Conservation (phyloP, 1,284 basidiomycete species). For the Apiotrichum gracile region DNA sequence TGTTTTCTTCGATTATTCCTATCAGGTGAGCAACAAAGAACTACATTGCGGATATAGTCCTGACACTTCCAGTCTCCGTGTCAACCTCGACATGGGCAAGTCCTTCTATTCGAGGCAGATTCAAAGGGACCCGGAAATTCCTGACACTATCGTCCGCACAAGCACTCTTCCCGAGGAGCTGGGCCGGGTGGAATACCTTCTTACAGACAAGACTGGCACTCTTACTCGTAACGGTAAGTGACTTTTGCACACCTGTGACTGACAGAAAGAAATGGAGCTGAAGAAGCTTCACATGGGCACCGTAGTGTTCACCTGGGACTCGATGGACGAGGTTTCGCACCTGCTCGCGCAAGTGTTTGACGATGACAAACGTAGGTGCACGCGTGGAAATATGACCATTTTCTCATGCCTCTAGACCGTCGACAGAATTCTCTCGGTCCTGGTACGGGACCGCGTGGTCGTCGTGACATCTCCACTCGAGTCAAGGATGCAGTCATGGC, state of each 20-base stretch:
- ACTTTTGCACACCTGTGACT: background rate
- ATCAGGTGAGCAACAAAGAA: constrained; percentile 65
- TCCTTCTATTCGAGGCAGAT: constrained; percentile 95
- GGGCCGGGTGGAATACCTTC: constrained; percentile 88
- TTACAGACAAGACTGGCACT: constrained; percentile 97
- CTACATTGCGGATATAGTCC: background rate
- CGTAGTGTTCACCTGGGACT: constrained; percentile 90
- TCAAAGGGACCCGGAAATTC: constrained; percentile 87
- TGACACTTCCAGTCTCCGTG: constrained; percentile 64
- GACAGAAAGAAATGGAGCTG: constrained; percentile 86
- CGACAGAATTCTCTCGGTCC: constrained; percentile 34
- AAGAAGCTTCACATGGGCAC: constrained; percentile 98
- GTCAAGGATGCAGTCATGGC: constrained; percentile 92
- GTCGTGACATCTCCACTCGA: constrained; percentile 89
- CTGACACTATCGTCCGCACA: constrained; percentile 90
- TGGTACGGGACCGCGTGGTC: constrained; percentile 60
- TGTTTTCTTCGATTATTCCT: constrained; percentile 98
- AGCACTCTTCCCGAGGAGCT: constrained; percentile 96
- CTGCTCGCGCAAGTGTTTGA: constrained; percentile 79
- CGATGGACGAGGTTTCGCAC: constrained; percentile 95
- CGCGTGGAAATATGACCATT: background rate
- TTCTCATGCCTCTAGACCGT: constrained; percentile 15
- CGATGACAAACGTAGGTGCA: constrained; percentile 33
- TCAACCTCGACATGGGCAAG: constrained; percentile 99
- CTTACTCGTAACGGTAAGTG: constrained; percentile 87